phyloP scores from a whole-genome alignment of 1,284 basidiomycete genomes.

The Sporisorium exsertum region DNA sequence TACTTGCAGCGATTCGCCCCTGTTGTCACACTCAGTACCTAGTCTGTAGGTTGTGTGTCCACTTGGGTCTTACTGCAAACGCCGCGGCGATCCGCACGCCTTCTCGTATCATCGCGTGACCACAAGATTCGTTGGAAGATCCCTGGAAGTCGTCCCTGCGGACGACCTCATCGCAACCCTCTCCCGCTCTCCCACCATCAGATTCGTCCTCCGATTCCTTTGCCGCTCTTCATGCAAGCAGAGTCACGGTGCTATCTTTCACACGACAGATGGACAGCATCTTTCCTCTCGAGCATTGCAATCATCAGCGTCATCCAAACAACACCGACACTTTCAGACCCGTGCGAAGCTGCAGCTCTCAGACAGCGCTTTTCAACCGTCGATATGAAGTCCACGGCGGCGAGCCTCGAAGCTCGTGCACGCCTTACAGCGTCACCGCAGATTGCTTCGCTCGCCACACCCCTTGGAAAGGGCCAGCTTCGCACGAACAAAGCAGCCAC shows the following conservation, averaged over 20 bases:
- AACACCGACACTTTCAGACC: background rate
- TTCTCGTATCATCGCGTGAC: background rate
- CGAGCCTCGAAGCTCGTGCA: slow-evolving; percentile 1
- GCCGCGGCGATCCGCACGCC: background rate
- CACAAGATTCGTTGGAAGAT: slow-evolving; percentile 15
- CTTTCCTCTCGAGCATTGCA: background rate
- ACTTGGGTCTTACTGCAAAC: background rate
- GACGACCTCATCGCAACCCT: background rate
- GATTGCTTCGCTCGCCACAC: background rate
- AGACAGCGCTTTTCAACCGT: background rate
- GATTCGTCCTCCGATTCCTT: background rate
- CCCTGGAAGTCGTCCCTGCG: slow-evolving; percentile 1
- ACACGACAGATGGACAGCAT: background rate
- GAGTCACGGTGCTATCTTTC: background rate
- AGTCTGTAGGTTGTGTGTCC: background rate
- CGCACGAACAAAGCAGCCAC: background rate
- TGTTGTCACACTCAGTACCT: background rate
- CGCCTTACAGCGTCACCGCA: slow-evolving; percentile 1
- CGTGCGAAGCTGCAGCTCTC: background rate
- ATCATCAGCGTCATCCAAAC: background rate
- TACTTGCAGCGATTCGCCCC: background rate
- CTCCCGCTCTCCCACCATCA: background rate
- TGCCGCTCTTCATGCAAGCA: background rate
- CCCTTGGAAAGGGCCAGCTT: background rate
- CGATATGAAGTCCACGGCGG: background rate